Evolutionary conservation across 345 rosid genomes (phyloP).

Genomic region (Euphorbia peplus): DNA sequence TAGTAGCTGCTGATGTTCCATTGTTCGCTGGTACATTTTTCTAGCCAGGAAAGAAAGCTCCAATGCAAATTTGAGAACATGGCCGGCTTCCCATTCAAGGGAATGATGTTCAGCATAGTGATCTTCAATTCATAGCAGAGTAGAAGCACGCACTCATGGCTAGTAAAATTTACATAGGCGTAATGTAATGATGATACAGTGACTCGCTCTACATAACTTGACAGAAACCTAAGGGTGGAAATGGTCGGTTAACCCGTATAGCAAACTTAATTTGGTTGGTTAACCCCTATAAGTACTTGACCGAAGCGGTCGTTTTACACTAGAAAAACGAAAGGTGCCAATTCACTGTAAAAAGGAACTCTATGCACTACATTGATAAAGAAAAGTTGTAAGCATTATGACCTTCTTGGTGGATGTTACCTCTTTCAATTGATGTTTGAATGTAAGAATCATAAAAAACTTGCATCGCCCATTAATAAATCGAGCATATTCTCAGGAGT

Average conservation of each 20-base stretch:
- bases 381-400: neutral
- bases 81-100: too few relatives aligned
- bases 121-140: too few relatives aligned
- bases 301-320: too few relatives aligned
- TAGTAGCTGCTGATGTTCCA: too few relatives aligned
- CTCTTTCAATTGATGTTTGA: neutral
- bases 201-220: neutral
- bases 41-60: too few relatives aligned
- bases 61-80: too few relatives aligned
- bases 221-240: neutral
- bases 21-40: too few relatives aligned
- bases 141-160: too few relatives aligned
- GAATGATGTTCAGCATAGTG: too few relatives aligned
- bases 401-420: neutral
- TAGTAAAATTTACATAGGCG: neutral
- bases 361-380: neutral
- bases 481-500: slow-evolving; percentile 85
- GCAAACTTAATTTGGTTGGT: too few relatives aligned
- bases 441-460: slow-evolving; percentile 41
- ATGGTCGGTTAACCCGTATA: too few relatives aligned
- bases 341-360: neutral
- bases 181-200: neutral
- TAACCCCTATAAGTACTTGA: too few relatives aligned
- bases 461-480: slow-evolving; percentile 56
- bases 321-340: neutral